Percentiles rank a stretch among this genome's conserved stretches.
Conservation (phyloP, 192 early-diverging fungal species). For the Tieghemiomyces parasiticus region DNA sequence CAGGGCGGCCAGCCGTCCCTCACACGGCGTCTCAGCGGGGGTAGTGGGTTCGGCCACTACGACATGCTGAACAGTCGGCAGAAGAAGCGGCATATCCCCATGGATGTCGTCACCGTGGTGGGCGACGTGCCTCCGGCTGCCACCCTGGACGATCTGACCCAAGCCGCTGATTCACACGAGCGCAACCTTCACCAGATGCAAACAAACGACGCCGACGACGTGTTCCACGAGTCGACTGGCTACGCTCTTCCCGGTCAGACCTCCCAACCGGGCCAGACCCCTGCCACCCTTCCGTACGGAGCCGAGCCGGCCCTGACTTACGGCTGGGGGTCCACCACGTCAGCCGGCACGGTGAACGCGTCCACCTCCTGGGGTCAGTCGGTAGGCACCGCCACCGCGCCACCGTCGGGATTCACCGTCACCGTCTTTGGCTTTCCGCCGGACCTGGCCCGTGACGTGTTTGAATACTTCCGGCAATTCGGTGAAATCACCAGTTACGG, state of each 20-base stretch:
- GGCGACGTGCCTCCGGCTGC: slow-evolving; percentile 8
- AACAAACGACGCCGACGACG: neutral
- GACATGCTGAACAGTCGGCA: slow-evolving; percentile 7
- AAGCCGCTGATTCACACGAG: neutral
- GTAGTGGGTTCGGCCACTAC: slow-evolving; percentile 4
- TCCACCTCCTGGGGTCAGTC: neutral
- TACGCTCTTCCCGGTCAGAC: neutral
- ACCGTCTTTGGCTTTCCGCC: slow-evolving; percentile 19
- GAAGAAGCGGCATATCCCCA: neutral
- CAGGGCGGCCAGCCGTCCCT: no score
- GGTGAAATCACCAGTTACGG: slow-evolving; percentile 14
- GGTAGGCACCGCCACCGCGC: neutral
- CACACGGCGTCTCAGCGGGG: slow-evolving; percentile 8
- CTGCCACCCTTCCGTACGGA: neutral
- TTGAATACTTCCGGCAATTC: slow-evolving; percentile 17
- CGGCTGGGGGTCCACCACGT: no score
- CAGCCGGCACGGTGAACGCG: neutral
- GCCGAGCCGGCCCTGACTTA: neutral
- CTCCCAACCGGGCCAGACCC: neutral
- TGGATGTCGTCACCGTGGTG: slow-evolving; percentile 5
- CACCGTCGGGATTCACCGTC: slow-evolving; percentile 11
- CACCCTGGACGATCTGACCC: slow-evolving; percentile 4
- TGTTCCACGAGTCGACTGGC: neutral
- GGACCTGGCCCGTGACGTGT: slow-evolving; percentile 8
- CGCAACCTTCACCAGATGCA: neutral